Percentiles rank a stretch among this genome's conserved stretches.
These are phyloP conservation scores for Trichoderma asperelloides DNA, from an alignment of 495 filamentous ascomycete genomes.

Conservation along the genomic window DNA sequence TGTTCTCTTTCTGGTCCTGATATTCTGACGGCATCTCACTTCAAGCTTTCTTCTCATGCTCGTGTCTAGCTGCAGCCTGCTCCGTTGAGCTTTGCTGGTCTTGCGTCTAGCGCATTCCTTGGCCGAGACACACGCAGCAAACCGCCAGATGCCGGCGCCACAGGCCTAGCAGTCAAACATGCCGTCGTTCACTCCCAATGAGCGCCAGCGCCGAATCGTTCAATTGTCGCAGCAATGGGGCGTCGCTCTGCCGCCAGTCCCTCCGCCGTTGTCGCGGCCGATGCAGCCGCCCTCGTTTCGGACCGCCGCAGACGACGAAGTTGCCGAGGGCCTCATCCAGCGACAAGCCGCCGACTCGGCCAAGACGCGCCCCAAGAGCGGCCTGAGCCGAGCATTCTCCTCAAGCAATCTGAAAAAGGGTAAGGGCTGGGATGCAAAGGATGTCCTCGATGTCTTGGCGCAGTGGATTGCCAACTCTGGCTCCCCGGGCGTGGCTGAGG, in stretches of 20 bases:
- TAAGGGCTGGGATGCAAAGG: conserved; percentile 35
- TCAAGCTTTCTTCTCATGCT: not conserved
- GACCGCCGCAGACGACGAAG: conserved; percentile 30
- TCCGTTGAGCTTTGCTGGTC: not conserved
- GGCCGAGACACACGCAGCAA: not conserved
- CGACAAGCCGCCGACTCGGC: conserved; percentile 25
- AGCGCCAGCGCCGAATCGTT: conserved; percentile 10
- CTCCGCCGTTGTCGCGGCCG: conserved; percentile 7
- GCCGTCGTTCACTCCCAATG: conserved; percentile 2
- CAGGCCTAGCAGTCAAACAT: not conserved
- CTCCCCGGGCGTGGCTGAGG: conserved; percentile 37
- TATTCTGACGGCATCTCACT: not conserved
- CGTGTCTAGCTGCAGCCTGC: not conserved
- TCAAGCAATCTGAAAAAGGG: conserved; percentile 32
- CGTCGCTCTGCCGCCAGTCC: not conserved
- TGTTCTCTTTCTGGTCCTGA: not conserved
- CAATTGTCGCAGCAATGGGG: conserved; percentile 8
- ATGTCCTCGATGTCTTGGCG: conserved; percentile 36
- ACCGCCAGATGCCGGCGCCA: not conserved
- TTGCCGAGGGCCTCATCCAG: conserved; percentile 37
- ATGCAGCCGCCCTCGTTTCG: conserved; percentile 15
- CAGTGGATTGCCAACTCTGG: conserved; percentile 32
- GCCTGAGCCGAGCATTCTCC: conserved; percentile 34
- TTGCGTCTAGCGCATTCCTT: not conserved
- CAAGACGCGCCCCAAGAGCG: conserved; percentile 23